Evolutionary conservation across 2,329 filamentous ascomycete species (phyloP), one percentile per base, ranked within the genome.

Genomic region (Epichloe sylvatica): DNA sequence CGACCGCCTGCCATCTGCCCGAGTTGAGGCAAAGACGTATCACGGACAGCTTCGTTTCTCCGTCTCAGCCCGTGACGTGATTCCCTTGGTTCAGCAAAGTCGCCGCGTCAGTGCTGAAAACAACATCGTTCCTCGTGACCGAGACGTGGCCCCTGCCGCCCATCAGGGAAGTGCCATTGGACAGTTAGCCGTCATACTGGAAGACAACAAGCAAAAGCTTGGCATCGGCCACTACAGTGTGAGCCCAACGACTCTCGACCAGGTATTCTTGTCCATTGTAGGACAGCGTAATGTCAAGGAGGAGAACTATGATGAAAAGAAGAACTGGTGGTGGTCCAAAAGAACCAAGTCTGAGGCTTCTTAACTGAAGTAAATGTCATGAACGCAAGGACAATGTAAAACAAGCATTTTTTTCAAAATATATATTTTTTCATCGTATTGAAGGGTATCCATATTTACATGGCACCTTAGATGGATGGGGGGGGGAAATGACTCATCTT

Each of bases 21-120:
- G 74, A 13, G 72, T 92, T 33, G 88, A 87, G 63, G 73, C 77
- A 42, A 81, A 84, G 64, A 84, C 77, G 40, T 94, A 84, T 66
- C 87, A 94, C 60, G 89, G 90, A 0, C 89, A 95, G 64, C 72
- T 94, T 58, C 76, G 88, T n/a, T 95, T 95, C 66, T 84, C 80
- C 13, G 78, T 94, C 1, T 81, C 83, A 11, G 76, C 72, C 5
- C 62, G 60, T 40, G 66, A 69, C 41, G 62, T 73, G 3, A 54
- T 61, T n/a, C 56, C 59, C 15, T 53, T 55, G 4, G 58, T 56
- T 2, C n/a, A n/a, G 36, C 39, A n/a, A 19, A 21, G 36, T 30
- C 30, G 35, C 6, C 23, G 33, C 3, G 5, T 19, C 1, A 34
- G 9, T 13, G 30, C 33, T 12, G 44, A 43, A 21, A 11, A 35